Conservation (phyloP, 495 filamentous ascomycete species). For the Penicillium coffeae region DNA sequence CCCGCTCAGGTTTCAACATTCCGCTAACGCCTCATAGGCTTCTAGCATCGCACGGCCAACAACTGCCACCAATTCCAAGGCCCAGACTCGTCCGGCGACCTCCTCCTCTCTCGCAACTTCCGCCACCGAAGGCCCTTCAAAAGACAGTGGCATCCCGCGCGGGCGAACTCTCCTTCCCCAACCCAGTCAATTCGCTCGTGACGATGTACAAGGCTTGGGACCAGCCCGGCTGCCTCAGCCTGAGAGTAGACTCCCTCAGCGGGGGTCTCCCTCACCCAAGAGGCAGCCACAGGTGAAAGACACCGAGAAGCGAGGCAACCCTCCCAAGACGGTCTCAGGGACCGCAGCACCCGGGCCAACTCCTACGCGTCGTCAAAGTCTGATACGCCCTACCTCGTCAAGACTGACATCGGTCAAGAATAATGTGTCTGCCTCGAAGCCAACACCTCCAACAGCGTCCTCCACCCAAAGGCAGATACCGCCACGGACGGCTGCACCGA, state of each 20-base stretch:
- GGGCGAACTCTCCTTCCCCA: constrained; percentile 26
- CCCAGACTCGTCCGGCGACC: constrained; percentile 2
- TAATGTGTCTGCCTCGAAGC: constrained; percentile 18
- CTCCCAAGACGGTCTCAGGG: not conserved
- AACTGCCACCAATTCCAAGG: constrained; percentile 11
- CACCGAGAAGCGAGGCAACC: constrained; percentile 6
- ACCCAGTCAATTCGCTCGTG: constrained; percentile 13
- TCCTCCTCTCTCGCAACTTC: constrained; percentile 11
- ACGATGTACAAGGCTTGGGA: constrained; percentile 9
- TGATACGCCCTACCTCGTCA: constrained; percentile 28
- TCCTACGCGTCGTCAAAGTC: constrained; percentile 31
- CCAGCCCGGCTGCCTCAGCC: constrained; percentile 13
- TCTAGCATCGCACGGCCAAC: constrained; percentile 27
- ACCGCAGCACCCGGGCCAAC: constrained; percentile 2
- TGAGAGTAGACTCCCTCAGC: constrained; percentile 8
- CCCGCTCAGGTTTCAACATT: constrained; percentile 13
- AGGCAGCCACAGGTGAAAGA: constrained; percentile 10
- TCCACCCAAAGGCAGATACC: not conserved
- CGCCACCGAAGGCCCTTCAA: not conserved
- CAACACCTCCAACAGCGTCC: constrained; percentile 5
- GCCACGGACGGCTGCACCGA: constrained; percentile 11
- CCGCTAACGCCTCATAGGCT: constrained; percentile 19
- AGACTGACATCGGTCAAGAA: constrained; percentile 16
- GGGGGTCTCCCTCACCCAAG: constrained; percentile 17
- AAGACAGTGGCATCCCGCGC: constrained; percentile 1